Percentiles rank a stretch among this genome's conserved stretches.
Evolutionary conservation across 768 basidiomycete genomes (phyloP).

Genomic region (Kwoniella sp.): DNA sequence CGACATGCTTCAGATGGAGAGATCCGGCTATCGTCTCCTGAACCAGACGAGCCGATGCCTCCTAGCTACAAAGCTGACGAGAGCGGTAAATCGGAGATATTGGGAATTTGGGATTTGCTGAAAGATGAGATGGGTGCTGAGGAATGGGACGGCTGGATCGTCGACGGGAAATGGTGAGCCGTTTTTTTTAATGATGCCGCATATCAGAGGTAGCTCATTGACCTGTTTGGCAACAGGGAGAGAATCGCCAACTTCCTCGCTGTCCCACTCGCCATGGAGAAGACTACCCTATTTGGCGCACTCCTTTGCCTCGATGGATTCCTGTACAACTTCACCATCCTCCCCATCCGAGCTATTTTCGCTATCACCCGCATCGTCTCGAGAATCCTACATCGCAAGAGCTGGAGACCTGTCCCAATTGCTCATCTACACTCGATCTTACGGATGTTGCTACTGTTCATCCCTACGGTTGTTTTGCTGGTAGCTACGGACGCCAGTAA

Average conservation of each 20-base stretch:
- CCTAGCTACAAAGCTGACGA: background rate
- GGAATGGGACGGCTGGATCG: constrained; percentile 49
- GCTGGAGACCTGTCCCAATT: constrained; percentile 53
- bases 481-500: constrained; percentile 92
- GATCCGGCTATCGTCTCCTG: constrained; percentile 10
- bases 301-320: constrained; percentile 94
- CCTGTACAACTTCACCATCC: constrained; percentile 95
- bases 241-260: constrained; percentile 92
- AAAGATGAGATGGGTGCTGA: constrained; percentile 50
- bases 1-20: background rate
- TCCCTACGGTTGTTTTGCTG: constrained; percentile 72
- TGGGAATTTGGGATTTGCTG: constrained; percentile 50
- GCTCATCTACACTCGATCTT: constrained; percentile 82
- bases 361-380: constrained; percentile 34
- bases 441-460: constrained; percentile 71
- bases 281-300: constrained; percentile 85
- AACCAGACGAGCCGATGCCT: constrained; percentile 1
- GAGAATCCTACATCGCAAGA: constrained; percentile 62
- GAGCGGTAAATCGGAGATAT: constrained; percentile 13
- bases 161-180: constrained; percentile 54
- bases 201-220: no score
- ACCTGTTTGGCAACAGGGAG: no score
- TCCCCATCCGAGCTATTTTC: constrained; percentile 73
- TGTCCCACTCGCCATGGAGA: constrained; percentile 90
- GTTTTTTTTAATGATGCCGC: no score